Evolutionary conservation across 192 early-diverging fungal species (phyloP), one percentile per base, ranked within the genome.

Genomic region (Umbelopsis isabellina): DNA sequence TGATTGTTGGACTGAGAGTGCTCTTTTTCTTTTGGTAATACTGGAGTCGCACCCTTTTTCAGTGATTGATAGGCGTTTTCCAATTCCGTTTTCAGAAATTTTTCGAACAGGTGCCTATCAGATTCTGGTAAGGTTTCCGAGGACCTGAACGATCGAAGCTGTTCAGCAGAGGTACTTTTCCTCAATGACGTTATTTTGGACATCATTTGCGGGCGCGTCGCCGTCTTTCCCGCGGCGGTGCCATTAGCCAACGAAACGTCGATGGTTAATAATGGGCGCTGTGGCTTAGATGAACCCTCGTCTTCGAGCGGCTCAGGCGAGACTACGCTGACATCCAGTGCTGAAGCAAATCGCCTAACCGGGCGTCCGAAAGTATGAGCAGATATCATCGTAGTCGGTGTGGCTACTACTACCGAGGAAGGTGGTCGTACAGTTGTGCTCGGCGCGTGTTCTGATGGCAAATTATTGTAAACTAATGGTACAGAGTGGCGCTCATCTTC

Each of bases 251-350:
- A 61, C 11, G 55, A 61, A 18, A 61, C 55, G 25, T 53, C 49
- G 23, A 70, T 52, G 1, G 68, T 49, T n/a, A 52, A 22, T 37
- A 11, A n/a, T 18, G 41, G 27, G 2, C 15, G 18, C 16, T 9
- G 7, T 20, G 55, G 41, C 45, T 69, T 55, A 2, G 27, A 21
- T 2, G 35, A 33, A 15, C 44, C 12, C 6, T 30, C 18, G 13
- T 27, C 44, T 21, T 21, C 55, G 12, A 21, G 30, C 20, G 50
- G 7, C 0, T 67, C 66, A 16, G n/a, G 66, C 12, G 72, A 55
- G 3, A 47, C 30, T 2, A 46, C 47, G 37, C 72, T 73, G 25
- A 74, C 58, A 46, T 74, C 73, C 49, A 74, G 51, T 20, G 73
- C 67, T 21, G 73, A 74, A 21, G 73, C 73, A 51, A 52, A 74